Evolutionary conservation across 441 rosid genomes (phyloP), one percentile per base, ranked within the genome.

Genomic region (Euphorbia schlechtendalii): DNA sequence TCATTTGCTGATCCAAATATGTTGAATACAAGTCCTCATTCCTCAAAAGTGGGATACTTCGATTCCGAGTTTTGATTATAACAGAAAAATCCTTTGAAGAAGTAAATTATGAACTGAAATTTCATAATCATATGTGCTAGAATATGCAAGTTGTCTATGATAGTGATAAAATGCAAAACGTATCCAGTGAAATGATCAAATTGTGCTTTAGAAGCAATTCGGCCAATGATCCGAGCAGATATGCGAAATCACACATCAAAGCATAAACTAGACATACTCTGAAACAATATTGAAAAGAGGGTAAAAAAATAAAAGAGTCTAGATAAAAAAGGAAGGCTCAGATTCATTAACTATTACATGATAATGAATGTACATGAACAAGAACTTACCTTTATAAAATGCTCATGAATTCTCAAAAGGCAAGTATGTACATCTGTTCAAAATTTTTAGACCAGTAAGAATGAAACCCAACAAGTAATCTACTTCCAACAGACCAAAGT

Each of bases 401-500:
- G 83, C 52, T 82, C 82, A 46, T 64, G 73, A 73, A 92, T 90
- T 75, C 83, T 96, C 17, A 69, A 69, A 0, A 78, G 59, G 67
- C 84, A 80, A 10, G 74, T 74, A 64, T 67, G 67, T 59, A 92
- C 98, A 89, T 86, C 85, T 80, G 80, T 67, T 56, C 8, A 64
- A 24, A 65, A 70, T 75, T 70, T 49, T 22, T 24, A 56, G 46
- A 49, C 59, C 25, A 53, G 65, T 41, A 28, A 12, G 4, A n/a
- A n/a, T 84, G 90, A 82, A 80, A 85, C 63, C 80, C 81, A n/a
- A n/a, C 32, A 66, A 92, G 87, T 18, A 80, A 80, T 73, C 52
- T 76, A 74, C 77, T 70, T 64, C 84, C 92, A 32, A 61, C 70
- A 76, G 71, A 68, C 22, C 71, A 84, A 61, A 81, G 76, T 66